These are phyloP conservation scores for Stagonosporopsis rhizophila DNA, from an alignment of 2,329 filamentous ascomycete genomes.

Conservation along the genomic window DNA sequence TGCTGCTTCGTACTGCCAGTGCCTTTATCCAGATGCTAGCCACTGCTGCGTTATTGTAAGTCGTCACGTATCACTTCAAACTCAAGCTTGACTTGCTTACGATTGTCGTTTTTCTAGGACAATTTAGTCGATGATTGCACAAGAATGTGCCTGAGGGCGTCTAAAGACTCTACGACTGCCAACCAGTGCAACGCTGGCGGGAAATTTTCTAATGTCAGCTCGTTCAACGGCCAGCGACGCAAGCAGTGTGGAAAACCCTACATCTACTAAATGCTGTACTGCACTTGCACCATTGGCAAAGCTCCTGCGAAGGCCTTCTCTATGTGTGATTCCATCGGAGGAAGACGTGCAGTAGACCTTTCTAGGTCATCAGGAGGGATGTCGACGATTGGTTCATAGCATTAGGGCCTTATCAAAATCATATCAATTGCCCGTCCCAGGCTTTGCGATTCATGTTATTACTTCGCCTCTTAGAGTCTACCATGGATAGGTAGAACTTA, in stretches of 20 bases:
- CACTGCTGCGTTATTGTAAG: slow-evolving; percentile 13
- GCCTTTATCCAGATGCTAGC: slow-evolving; percentile 11
- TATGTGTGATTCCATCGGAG: slow-evolving; percentile 6
- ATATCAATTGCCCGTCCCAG: neutral
- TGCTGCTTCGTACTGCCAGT: slow-evolving; percentile 13
- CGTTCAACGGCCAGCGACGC: slow-evolving; percentile 6
- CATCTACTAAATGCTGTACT: slow-evolving; percentile 5
- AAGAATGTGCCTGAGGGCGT: slow-evolving; percentile 13
- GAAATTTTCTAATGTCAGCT: slow-evolving; percentile 13
- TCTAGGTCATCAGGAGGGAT: slow-evolving; percentile 8
- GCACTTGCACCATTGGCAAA: slow-evolving; percentile 2
- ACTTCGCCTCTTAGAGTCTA: neutral
- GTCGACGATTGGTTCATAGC: neutral
- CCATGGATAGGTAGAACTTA: neutral
- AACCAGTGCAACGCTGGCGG: slow-evolving; percentile 11
- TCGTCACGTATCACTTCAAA: slow-evolving; percentile 7
- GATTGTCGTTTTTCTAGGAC: slow-evolving; percentile 7
- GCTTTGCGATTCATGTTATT: neutral
- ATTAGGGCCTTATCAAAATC: neutral
- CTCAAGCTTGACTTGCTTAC: slow-evolving; percentile 8
- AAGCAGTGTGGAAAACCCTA: slow-evolving; percentile 13
- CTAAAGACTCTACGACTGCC: slow-evolving; percentile 11
- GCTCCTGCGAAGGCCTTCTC: slow-evolving; percentile 2
- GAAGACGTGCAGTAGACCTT: slow-evolving; percentile 8
- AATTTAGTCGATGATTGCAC: slow-evolving; percentile 11